Evolutionary conservation across 495 filamentous ascomycete species (phyloP).

Genomic region (Xylona heveae): DNA sequence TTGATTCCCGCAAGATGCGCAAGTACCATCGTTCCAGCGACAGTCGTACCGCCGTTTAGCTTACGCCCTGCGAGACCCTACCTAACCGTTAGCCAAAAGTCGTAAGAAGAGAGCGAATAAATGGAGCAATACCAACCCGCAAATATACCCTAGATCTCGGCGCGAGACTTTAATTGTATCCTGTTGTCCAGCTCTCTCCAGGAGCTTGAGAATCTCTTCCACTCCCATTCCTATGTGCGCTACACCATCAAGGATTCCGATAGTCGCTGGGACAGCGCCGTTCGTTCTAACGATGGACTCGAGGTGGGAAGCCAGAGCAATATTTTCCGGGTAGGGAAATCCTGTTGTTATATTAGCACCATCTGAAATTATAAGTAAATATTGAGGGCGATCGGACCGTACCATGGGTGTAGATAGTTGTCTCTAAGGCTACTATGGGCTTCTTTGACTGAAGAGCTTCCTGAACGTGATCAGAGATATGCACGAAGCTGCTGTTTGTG

Average conservation of each 20-base stretch:
- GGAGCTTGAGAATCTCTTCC: conserved; percentile 49
- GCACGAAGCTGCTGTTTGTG: conserved; percentile 25
- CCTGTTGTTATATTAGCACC: conserved; percentile 29
- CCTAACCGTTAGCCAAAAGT: neutral
- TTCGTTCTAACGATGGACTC: conserved; percentile 57
- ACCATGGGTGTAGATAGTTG: conserved; percentile 76
- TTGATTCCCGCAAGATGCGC: conserved; percentile 74
- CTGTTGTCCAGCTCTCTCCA: conserved; percentile 36
- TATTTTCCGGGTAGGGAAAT: conserved; percentile 65
- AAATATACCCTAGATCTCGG: conserved; percentile 62
- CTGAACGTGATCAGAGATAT: conserved; percentile 62
- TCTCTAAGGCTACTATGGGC: conserved; percentile 81
- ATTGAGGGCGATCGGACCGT: conserved; percentile 5
- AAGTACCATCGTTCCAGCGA: conserved; percentile 81
- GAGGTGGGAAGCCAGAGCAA: conserved; percentile 42
- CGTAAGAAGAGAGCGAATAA: neutral
- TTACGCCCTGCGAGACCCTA: conserved; percentile 40
- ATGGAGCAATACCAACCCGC: conserved; percentile 41
- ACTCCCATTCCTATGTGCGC: conserved; percentile 55
- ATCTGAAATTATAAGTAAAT: conserved; percentile 1
- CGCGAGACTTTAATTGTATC: conserved; percentile 63
- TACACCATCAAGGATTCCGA: conserved; percentile 63
- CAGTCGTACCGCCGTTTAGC: conserved; percentile 77
- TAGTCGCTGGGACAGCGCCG: conserved; percentile 82
- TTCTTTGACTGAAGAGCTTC: conserved; percentile 47